phyloP scores from a whole-genome alignment of 1,284 basidiomycete genomes.

The Irpex sp. region DNA sequence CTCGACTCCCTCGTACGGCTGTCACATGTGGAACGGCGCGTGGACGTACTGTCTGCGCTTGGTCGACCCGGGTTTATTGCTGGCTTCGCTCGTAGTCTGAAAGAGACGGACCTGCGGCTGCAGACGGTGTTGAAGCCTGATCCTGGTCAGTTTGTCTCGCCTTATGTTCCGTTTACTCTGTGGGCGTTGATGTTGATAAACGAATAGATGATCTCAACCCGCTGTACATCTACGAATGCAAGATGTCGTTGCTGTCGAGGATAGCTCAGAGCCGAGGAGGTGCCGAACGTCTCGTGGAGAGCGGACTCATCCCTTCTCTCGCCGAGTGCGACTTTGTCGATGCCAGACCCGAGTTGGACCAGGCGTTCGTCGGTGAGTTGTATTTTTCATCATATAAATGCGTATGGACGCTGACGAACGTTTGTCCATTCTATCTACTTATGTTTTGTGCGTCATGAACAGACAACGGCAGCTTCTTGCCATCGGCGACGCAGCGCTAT shows the following conservation, averaged over 20 bases:
- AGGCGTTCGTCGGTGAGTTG: slow-evolving; percentile 29
- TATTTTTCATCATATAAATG: too few species aligned
- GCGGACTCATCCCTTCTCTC: slow-evolving; percentile 73
- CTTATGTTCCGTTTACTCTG: background rate
- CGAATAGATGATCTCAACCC: slow-evolving; percentile 79
- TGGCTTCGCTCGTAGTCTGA: slow-evolving; percentile 80
- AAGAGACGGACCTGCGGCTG: slow-evolving; percentile 78
- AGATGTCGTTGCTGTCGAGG: slow-evolving; percentile 83
- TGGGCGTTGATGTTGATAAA: background rate
- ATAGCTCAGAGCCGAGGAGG: slow-evolving; percentile 80
- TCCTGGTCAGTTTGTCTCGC: slow-evolving; percentile 55
- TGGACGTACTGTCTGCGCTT: slow-evolving; percentile 54
- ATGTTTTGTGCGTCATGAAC: background rate
- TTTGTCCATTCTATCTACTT: too few species aligned
- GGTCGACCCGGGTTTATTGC: slow-evolving; percentile 75
- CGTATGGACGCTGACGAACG: too few species aligned
- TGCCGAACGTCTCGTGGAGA: slow-evolving; percentile 81
- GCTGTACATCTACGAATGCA: slow-evolving; percentile 93
- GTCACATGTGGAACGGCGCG: slow-evolving; percentile 58
- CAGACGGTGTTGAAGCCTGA: slow-evolving; percentile 83
- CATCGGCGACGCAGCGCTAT: slow-evolving; percentile 82
- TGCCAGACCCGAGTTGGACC: slow-evolving; percentile 74
- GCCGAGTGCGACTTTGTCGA: slow-evolving; percentile 87
- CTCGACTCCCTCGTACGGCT: slow-evolving; percentile 73
- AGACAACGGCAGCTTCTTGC: slow-evolving; percentile 85